These are phyloP conservation scores for Alloteropsis angusta DNA, from an alignment of 202 grass and related monocot genomes.

Conservation along the genomic window DNA sequence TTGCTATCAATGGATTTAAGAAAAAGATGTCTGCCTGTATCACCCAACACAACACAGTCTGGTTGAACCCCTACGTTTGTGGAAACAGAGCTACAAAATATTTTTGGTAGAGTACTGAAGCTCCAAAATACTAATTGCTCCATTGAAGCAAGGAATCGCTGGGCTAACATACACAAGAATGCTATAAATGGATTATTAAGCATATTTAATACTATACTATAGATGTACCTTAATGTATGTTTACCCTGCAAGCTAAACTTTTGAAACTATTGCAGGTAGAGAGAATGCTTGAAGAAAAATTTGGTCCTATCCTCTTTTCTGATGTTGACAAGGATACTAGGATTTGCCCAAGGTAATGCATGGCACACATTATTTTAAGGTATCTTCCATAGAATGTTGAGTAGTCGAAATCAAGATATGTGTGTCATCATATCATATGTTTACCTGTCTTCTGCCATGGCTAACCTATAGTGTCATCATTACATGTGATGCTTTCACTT, in stretches of 20 bases:
- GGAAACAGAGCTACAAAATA: neutral
- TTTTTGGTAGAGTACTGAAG: neutral
- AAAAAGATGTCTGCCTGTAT: neutral
- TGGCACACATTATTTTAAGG: neutral
- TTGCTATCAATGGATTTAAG: neutral
- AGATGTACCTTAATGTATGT: neutral
- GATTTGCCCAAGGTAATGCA: constrained; percentile 74
- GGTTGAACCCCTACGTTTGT: neutral
- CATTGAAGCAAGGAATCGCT: neutral
- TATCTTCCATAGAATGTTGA: neutral
- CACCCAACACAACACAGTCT: neutral
- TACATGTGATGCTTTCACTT: neutral
- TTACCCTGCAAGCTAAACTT: neutral
- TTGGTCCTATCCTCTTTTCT: constrained; percentile 63
- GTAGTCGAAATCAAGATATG: constrained; percentile 1
- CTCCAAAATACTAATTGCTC: neutral
- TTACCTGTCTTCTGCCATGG: neutral
- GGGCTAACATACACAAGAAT: neutral
- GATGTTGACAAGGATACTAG: constrained; percentile 49
- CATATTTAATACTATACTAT: constrained; percentile 1
- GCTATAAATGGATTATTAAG: neutral
- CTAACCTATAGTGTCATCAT: neutral
- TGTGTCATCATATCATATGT: neutral
- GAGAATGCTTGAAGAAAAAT: constrained; percentile 82
- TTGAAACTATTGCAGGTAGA: constrained; percentile 65